These are phyloP conservation scores for Juglanconis oblonga DNA, from an alignment of 2,329 filamentous ascomycete species.

Conservation along the genomic window DNA sequence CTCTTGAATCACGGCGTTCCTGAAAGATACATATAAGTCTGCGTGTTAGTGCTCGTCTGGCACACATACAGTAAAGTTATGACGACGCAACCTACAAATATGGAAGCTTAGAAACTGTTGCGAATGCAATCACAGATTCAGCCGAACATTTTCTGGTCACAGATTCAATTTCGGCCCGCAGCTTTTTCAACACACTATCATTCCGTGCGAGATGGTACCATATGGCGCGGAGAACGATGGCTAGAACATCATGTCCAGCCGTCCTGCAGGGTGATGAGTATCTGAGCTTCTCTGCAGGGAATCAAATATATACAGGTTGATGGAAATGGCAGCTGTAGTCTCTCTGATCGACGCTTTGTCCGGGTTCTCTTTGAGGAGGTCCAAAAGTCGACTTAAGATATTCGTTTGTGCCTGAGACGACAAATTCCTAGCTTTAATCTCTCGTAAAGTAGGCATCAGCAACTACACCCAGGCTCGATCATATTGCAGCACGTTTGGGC, in stretches of 20 bases:
- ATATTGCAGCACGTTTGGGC: background rate
- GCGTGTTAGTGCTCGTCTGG: too few relatives aligned
- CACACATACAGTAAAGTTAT: too few relatives aligned
- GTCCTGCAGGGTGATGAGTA: background rate
- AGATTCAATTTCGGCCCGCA: background rate
- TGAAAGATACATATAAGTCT: background rate
- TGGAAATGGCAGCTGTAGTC: background rate
- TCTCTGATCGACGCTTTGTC: background rate
- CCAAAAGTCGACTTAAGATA: background rate
- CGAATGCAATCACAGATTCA: too few relatives aligned
- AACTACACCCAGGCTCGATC: background rate
- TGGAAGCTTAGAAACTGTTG: background rate
- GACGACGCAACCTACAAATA: background rate
- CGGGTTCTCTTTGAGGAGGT: background rate
- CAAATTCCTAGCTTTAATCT: background rate
- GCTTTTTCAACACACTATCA: background rate
- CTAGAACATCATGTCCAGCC: background rate
- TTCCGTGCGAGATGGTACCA: background rate
- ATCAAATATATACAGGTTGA: background rate
- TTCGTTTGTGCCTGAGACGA: background rate
- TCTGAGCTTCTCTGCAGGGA: background rate
- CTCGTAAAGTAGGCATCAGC: background rate
- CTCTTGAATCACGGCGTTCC: constrained; percentile 55
- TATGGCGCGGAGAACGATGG: background rate
- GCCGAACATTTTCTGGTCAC: too few relatives aligned